Evolutionary conservation across 495 filamentous ascomycete species (phyloP).

Genomic region (Glarea lozoyensis): DNA sequence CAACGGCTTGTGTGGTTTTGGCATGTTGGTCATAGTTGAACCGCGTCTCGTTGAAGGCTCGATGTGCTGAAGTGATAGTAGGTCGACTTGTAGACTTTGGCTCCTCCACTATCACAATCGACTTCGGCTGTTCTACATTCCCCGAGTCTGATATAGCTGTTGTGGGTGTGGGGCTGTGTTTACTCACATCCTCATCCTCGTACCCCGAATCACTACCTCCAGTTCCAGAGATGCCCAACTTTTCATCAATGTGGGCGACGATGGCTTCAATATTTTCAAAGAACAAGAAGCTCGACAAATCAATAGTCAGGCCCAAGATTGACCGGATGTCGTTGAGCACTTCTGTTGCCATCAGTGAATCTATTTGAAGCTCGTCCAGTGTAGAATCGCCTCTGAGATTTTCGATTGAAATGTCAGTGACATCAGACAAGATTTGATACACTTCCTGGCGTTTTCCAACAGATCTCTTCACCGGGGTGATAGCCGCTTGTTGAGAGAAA

Average conservation of each 20-base stretch:
- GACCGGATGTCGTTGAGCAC: too few species aligned
- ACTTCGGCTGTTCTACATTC: too few species aligned
- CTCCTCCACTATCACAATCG: too few species aligned
- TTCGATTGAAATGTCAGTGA: constrained; percentile 33
- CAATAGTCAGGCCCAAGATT: constrained; percentile 22
- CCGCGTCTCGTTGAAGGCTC: constrained; percentile 11
- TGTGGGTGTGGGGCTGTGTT: too few species aligned
- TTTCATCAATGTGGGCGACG: constrained; percentile 9
- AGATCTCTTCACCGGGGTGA: constrained; percentile 14
- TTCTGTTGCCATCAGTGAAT: constrained; percentile 47
- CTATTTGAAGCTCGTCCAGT: constrained; percentile 43
- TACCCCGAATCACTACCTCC: constrained; percentile 1
- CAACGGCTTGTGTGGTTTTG: constrained; percentile 1
- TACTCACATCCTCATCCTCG: too few species aligned
- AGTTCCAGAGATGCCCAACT: constrained; percentile 17
- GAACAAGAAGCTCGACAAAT: constrained; percentile 12
- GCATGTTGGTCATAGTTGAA: constrained; percentile 13
- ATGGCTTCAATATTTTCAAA: constrained; percentile 10
- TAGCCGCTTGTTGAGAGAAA: too few species aligned
- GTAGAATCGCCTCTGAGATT: constrained; percentile 30
- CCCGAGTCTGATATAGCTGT: not conserved
- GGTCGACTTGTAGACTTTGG: constrained; percentile 3
- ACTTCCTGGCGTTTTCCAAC: constrained; percentile 11
- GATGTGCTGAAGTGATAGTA: constrained; percentile 1
- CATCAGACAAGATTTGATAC: constrained; percentile 23